A percentile compares a stretch with the other conserved stretches of the same genome.
phyloP scores from a whole-genome alignment of 2,329 filamentous ascomycete species.

The Penicillium griseofulvum region DNA sequence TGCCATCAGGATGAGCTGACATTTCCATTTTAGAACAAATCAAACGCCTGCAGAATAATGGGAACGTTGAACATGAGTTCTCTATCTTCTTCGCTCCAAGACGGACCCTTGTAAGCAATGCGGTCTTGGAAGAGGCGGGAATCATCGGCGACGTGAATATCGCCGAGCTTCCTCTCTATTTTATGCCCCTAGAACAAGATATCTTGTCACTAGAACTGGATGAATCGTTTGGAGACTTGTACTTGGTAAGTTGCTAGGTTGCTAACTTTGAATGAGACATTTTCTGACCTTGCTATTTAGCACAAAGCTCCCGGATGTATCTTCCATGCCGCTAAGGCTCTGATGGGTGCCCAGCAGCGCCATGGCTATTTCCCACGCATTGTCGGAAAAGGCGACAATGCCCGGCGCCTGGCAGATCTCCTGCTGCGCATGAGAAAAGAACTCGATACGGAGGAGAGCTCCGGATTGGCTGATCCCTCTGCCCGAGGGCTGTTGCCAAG shows the following conservation, averaged over 20 bases:
- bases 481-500: conserved; percentile 75
- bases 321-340: conserved; percentile 80
- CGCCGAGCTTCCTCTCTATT: conserved; percentile 80
- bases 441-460: conserved; percentile 73
- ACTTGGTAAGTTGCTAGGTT: conserved; percentile 56
- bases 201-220: conserved; percentile 87
- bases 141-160: conserved; percentile 91
- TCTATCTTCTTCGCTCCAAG: conserved; percentile 95
- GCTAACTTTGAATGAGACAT: neutral
- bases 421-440: conserved; percentile 90
- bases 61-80: conserved; percentile 89
- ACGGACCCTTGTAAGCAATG: conserved; percentile 85
- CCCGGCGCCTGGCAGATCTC: conserved; percentile 81
- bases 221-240: conserved; percentile 81
- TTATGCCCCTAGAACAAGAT: conserved; percentile 88
- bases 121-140: conserved; percentile 86
- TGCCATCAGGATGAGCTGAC: conserved; percentile 62
- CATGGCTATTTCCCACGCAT: conserved; percentile 94
- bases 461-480: conserved; percentile 54
- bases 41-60: conserved; percentile 81
- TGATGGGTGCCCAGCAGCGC: conserved; percentile 90
- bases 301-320: conserved; percentile 88
- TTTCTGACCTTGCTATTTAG: conserved; percentile 31
- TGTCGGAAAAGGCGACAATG: conserved; percentile 92
- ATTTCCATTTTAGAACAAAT: conserved; percentile 70